Conservation (phyloP, 2,329 filamentous ascomycete genomes). For the Botryotinia globosa region DNA sequence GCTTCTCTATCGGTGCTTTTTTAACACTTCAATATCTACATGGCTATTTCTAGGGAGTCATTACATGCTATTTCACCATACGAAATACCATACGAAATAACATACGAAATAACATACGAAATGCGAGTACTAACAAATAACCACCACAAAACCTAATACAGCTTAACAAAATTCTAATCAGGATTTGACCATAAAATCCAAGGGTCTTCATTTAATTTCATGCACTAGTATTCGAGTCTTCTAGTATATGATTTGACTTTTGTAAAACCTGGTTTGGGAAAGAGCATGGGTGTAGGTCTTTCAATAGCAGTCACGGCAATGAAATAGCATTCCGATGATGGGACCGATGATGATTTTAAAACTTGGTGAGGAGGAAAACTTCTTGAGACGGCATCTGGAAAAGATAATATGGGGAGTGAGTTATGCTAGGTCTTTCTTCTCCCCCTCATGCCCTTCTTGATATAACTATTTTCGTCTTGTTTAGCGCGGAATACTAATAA, state of each 20-base stretch:
- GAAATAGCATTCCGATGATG: neutral
- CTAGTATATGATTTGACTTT: neutral
- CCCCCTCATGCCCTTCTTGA: neutral
- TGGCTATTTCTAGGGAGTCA: neutral
- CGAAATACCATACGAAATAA: neutral
- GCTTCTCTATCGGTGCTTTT: neutral
- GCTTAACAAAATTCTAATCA: neutral
- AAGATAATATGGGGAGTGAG: neutral
- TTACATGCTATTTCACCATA: rapidly evolving
- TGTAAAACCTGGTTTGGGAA: neutral
- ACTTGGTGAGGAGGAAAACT: rapidly evolving
- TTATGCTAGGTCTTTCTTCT: neutral
- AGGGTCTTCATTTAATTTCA: neutral
- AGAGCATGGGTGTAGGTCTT: neutral
- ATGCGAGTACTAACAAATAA: neutral
- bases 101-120: neutral
- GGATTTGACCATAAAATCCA: neutral
- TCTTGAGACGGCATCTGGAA: neutral
- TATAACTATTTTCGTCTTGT: rapidly evolving
- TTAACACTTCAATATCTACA: neutral
- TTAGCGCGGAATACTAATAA: rapidly evolving
- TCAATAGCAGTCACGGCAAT: neutral
- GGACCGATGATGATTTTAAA: rapidly evolving
- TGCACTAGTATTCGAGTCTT: neutral
- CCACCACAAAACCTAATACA: neutral